Evolutionary conservation across 306 rosid species (phyloP), one percentile per base, ranked within the genome.

Genomic region (cucumber (Cucumis sativus)): DNA sequence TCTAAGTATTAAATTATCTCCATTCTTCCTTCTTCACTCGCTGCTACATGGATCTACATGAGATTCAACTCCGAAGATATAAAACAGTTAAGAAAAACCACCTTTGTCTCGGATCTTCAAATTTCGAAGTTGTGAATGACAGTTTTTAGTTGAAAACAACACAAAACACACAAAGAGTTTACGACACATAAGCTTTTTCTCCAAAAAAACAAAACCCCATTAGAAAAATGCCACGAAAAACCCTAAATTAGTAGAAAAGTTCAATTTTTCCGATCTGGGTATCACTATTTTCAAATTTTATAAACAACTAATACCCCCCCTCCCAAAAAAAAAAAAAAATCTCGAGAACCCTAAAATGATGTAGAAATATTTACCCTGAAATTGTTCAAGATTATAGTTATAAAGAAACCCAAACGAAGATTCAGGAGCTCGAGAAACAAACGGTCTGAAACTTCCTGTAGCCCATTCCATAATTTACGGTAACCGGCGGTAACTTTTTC

Each of bases 381-480:
- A 78, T 54, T 66, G 81, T 6, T 78, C 81, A 60, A 78, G 52
- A 47, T 78, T 78, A 70, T 30, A 67, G 65, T 78, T 78, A 61
- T 68, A 78, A 76, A 78, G 75, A 30, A 78, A 68, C 30, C 60
- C 73, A 78, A 67, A 78, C 23, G 81, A 78, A 78, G 81, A 67
- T n/a, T 78, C 81, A 1, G 81, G 75, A 13, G 81, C 12, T 40
- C 81, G 75, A 67, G 81, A 86, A 84, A 82, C 87, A 82, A 88
- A 89, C 80, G 84, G 85, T 80, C 87, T 88, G 66, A 86, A 85
- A 87, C 85, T 89, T 74, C 90, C 88, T 83, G 86, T 95, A 14
- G 77, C 45, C 97, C 97, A 90, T 75, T 92, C 98, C 98, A 95
- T 95, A 40, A 79, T 76, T 55, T 6, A 41, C 60, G 23, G 60